Evolutionary conservation across 2,329 filamentous ascomycete species (phyloP).

Genomic region (Capronia coronata): DNA sequence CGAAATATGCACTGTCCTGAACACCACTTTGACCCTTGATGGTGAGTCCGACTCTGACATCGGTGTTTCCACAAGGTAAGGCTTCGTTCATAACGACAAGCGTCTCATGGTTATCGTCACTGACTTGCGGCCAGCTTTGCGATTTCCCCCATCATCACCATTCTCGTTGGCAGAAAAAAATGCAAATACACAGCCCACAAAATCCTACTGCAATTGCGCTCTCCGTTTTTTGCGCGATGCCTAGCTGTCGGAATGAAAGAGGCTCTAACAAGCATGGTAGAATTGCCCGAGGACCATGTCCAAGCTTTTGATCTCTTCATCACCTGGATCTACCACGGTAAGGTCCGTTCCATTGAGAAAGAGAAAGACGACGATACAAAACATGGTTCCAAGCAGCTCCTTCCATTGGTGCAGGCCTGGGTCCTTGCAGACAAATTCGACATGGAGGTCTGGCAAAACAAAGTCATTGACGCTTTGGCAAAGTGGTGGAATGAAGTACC

Average conservation of each 20-base stretch:
- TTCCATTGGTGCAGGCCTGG: slow-evolving; percentile 4
- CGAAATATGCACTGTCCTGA: too few species aligned
- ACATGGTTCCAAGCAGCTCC: neutral
- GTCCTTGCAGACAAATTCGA: slow-evolving; percentile 14
- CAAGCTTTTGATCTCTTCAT: slow-evolving; percentile 6
- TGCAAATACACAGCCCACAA: slow-evolving; percentile 1
- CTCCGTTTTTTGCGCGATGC: slow-evolving; percentile 9
- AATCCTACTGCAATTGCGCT: neutral
- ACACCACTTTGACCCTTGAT: too few species aligned
- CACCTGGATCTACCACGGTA: slow-evolving; percentile 7
- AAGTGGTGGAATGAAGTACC: neutral
- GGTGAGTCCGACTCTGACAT: too few species aligned
- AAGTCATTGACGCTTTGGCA: slow-evolving; percentile 4
- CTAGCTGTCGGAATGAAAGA: slow-evolving; percentile 6
- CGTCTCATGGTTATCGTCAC: too few species aligned
- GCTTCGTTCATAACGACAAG: too few species aligned
- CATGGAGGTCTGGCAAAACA: slow-evolving; percentile 11
- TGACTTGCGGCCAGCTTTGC: slow-evolving; percentile 2
- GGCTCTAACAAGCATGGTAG: neutral
- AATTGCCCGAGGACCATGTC: slow-evolving; percentile 5
- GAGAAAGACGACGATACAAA: too few species aligned
- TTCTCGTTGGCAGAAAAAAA: slow-evolving; percentile 2
- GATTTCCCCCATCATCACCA: slow-evolving; percentile 1
- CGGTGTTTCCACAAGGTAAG: too few species aligned
- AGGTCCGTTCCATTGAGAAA: too few species aligned